Evolutionary conservation across 2,329 filamentous ascomycete genomes (phyloP).

Genomic region (Talaromyces marneffei): DNA sequence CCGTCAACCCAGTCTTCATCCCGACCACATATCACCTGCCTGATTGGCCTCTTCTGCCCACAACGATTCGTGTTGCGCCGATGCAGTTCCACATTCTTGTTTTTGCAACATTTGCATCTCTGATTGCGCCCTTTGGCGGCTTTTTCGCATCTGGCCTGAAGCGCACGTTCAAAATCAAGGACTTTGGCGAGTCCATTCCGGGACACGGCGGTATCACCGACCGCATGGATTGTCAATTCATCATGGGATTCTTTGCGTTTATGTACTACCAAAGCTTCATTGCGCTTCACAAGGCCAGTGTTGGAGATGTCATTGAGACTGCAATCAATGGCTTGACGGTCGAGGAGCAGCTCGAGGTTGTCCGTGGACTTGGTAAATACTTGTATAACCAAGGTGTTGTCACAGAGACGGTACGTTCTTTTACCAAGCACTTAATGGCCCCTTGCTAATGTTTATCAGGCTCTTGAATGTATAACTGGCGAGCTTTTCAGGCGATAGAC

Average conservation of each 20-base stretch:
- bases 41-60: constrained; percentile 64
- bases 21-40: constrained; percentile 69
- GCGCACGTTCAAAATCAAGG: constrained; percentile 99
- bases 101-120: constrained; percentile 86
- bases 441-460: constrained; percentile 23
- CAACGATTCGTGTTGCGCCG: constrained; percentile 70
- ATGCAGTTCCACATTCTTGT: constrained; percentile 91
- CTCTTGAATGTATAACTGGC: constrained; percentile 32
- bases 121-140: constrained; percentile 94
- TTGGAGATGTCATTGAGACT: constrained; percentile 82
- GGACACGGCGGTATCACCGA: constrained; percentile 98
- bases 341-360: constrained; percentile 82
- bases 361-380: constrained; percentile 57
- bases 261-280: constrained; percentile 99
- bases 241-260: constrained; percentile 98
- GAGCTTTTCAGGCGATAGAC: constrained; percentile 29
- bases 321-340: constrained; percentile 82
- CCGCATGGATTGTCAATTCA: constrained; percentile 99
- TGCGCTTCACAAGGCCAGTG: constrained; percentile 74
- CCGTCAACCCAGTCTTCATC: constrained; percentile 85
- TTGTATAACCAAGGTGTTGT: constrained; percentile 58
- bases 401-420: constrained; percentile 45
- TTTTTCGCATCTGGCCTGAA: constrained; percentile 98
- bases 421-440: not conserved
- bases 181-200: constrained; percentile 96